Base-by-base conservation (phyloP, 2,329 filamentous ascomycete species). In the Nemania bipapillata region DNA sequence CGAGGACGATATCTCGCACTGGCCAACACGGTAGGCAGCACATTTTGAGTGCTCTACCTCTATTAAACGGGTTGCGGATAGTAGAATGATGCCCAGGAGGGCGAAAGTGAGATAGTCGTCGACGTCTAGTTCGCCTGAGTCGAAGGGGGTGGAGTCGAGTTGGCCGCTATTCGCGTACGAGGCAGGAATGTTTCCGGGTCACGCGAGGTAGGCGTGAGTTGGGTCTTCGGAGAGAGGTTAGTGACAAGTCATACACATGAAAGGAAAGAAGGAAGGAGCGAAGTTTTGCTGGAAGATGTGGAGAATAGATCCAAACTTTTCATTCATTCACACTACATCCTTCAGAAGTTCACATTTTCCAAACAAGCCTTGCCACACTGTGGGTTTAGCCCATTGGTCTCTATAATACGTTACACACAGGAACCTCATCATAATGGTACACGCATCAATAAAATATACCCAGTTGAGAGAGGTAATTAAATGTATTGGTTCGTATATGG, bases 1-100 rank as follows among this genome's bases (percentile, higher is more conserved):
- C 84, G 68, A 82, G 75, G 76, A 84, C 80, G 76, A 85, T 68
- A 76, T 85, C 84, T 76, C 79, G 77, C 54, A 82, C 83, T 0
- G 85, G 82, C 77, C 86, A 87, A 74, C 84, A 86, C 4, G 83
- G 81, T n/a, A 86, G 35, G 7, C 53, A 79, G 62, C 68, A 73
- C 50, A 54, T 54, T 7, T 32, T 8, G 50, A 11, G 8, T 35
- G 4, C 7, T 26, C 12, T 17, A 28, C 20, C 17, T 45, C 8
- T n/a, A n/a, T n/a, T 20, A 20, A 5, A n/a, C 17, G 40, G 11
- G 37, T 45, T 45, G 40, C 6, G 15, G 17, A 6, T 5, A 17
- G 40, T n/a, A 20, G 37, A 12, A 17, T 17, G 20, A 45, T n/a
- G 40, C 17, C 20, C 15, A 45, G 20, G 40, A 8, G 15, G 17